A percentile compares a stretch with the other conserved stretches of the same genome.
Evolutionary conservation across 805 yeast genomes (phyloP).

Genomic region (Saccharomyces kudriavzevii): DNA sequence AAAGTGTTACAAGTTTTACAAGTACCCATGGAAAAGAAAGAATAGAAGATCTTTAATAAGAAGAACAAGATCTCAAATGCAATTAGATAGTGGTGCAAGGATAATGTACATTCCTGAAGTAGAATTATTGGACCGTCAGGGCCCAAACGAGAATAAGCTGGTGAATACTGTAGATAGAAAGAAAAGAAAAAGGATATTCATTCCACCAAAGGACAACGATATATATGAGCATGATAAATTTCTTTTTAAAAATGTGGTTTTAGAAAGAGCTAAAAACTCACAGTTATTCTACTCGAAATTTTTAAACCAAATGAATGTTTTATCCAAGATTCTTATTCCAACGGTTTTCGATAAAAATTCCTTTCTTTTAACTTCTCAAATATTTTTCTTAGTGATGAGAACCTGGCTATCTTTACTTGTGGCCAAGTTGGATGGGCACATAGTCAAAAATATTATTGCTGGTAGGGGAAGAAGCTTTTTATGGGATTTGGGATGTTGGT

Average conservation of each 20-base stretch:
- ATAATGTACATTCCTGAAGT: slow-evolving; percentile 27
- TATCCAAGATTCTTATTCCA: slow-evolving; percentile 81
- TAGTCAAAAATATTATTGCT: slow-evolving; percentile 79
- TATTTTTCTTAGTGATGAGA: slow-evolving; percentile 65
- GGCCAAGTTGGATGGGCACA: slow-evolving; percentile 86
- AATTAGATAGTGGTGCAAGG: slow-evolving; percentile 26
- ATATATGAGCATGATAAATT: slow-evolving; percentile 28
- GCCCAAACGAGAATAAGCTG: neutral
- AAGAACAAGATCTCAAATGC: slow-evolving; percentile 25
- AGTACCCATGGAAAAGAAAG: slow-evolving; percentile 5
- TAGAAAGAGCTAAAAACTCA: slow-evolving; percentile 15
- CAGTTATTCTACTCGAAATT: slow-evolving; percentile 50
- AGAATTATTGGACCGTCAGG: slow-evolving; percentile 4
- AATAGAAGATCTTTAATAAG: slow-evolving; percentile 11
- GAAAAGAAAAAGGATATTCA: slow-evolving; percentile 21
- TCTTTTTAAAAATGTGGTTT: slow-evolving; percentile 24
- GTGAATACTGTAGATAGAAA: neutral
- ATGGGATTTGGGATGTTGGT: slow-evolving; percentile 78
- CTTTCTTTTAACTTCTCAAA: slow-evolving; percentile 57
- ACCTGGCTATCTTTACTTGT: slow-evolving; percentile 82
- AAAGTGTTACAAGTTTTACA: slow-evolving; percentile 9
- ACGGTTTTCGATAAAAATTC: slow-evolving; percentile 59
- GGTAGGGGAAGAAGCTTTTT: slow-evolving; percentile 68
- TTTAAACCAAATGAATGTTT: slow-evolving; percentile 60
- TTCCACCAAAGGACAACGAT: slow-evolving; percentile 27